Evolutionary conservation across 1,139 yeast genomes (phyloP).

Genomic region (Magnusiomyces suaveolens): DNA sequence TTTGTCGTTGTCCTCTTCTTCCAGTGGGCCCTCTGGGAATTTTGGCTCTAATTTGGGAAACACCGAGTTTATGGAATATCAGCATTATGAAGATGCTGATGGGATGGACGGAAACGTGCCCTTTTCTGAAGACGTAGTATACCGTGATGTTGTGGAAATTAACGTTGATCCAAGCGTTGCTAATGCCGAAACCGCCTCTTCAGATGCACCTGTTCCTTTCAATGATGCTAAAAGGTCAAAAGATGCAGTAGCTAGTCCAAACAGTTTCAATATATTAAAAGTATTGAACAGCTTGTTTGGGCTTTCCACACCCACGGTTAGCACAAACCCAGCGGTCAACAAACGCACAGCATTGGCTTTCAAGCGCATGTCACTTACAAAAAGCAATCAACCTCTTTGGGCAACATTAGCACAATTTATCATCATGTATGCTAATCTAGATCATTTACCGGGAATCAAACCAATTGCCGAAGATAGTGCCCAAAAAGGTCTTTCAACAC

Average conservation of each 20-base stretch:
- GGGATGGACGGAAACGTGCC: slow-evolving; percentile 21
- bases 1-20: neutral
- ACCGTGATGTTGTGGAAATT: slow-evolving; percentile 2
- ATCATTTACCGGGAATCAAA: slow-evolving; percentile 11
- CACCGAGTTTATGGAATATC: neutral
- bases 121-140: slow-evolving; percentile 1
- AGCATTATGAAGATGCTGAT: neutral
- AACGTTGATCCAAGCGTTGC: neutral
- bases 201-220: neutral
- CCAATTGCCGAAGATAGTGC: neutral
- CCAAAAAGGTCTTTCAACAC: neutral
- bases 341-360: slow-evolving; percentile 14
- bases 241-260: slow-evolving; percentile 1
- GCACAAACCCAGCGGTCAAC: neutral
- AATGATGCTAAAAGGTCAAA: neutral
- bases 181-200: neutral
- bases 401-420: slow-evolving; percentile 31
- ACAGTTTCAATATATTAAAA: neutral
- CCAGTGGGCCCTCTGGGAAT: neutral
- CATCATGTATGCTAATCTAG: slow-evolving; percentile 32
- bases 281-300: neutral
- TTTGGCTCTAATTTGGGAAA: neutral
- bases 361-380: slow-evolving; percentile 23
- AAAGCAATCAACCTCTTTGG: slow-evolving; percentile 32
- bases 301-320: neutral